These are phyloP conservation scores for Teratosphaeria nubilosa DNA, from an alignment of 2,329 filamentous ascomycete genomes.

Conservation along the genomic window DNA sequence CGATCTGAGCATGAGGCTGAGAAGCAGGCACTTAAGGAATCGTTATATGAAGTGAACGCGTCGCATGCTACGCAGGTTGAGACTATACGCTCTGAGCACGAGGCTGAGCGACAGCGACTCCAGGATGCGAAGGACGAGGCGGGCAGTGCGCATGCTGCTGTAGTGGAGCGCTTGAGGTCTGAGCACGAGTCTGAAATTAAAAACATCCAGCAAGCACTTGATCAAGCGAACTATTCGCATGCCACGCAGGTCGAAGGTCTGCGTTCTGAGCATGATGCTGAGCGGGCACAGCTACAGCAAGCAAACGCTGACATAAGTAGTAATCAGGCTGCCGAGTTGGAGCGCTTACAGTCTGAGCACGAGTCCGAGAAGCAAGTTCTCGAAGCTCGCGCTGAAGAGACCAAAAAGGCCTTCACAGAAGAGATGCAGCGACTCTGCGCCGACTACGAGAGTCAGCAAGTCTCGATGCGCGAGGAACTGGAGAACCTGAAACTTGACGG, in stretches of 20 bases:
- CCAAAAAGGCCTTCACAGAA: neutral
- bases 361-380: neutral
- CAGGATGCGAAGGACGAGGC: neutral
- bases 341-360: neutral
- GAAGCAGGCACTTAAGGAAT: too few species aligned
- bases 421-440: neutral
- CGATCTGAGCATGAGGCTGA: neutral
- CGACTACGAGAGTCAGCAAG: neutral
- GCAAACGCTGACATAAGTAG: neutral
- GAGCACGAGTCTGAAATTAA: neutral
- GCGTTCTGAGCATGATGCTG: neutral
- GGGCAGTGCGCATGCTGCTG: neutral
- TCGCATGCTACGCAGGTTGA: neutral
- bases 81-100: neutral
- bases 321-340: neutral
- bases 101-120: neutral
- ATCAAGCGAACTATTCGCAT: neutral
- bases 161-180: neutral
- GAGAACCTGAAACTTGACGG: neutral
- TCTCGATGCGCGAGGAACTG: neutral
- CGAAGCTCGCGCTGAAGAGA: neutral
- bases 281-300: neutral
- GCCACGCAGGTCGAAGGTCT: neutral
- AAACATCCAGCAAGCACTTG: neutral
- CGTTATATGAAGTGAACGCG: too few species aligned